These are phyloP conservation scores for Gnomoniopsis sp. DNA, from an alignment of 2,329 filamentous ascomycete species.

Conservation along the genomic window DNA sequence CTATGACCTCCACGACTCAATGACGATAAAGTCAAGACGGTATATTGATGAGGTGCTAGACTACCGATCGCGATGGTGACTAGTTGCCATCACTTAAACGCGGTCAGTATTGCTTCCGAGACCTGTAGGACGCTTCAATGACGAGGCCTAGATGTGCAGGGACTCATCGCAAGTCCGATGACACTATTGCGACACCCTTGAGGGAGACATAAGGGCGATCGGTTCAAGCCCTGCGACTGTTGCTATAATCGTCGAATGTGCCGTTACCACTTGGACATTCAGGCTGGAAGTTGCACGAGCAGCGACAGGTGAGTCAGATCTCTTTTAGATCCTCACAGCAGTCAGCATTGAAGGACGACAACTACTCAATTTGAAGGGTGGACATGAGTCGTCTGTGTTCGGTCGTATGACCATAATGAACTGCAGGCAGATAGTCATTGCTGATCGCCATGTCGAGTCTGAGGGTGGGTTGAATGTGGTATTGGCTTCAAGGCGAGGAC, in stretches of 20 bases:
- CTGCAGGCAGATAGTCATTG: not conserved
- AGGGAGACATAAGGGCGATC: too few species aligned
- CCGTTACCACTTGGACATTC: too few species aligned
- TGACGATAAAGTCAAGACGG: constrained; percentile 1
- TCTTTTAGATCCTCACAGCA: too few species aligned
- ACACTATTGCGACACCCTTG: not conserved
- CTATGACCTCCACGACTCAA: not conserved
- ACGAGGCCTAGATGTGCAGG: not conserved
- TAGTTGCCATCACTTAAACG: not conserved
- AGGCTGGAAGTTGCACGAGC: too few species aligned
- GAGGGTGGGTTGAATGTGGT: not conserved
- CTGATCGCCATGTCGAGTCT: not conserved
- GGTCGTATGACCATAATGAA: not conserved
- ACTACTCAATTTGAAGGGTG: too few species aligned
- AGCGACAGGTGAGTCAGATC: too few species aligned
- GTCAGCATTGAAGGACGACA: too few species aligned
- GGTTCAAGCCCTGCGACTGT: too few species aligned
- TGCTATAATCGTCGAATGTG: too few species aligned
- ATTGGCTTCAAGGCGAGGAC: not conserved
- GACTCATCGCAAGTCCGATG: not conserved
- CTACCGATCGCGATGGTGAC: not conserved
- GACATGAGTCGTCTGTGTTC: not conserved
- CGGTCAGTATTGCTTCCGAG: too few species aligned
- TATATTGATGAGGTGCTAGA: not conserved
- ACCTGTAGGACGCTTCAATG: too few species aligned